Evolutionary conservation across 2,329 filamentous ascomycete genomes (phyloP), one percentile per base, ranked within the genome.

Genomic region (Beauveria varroae): DNA sequence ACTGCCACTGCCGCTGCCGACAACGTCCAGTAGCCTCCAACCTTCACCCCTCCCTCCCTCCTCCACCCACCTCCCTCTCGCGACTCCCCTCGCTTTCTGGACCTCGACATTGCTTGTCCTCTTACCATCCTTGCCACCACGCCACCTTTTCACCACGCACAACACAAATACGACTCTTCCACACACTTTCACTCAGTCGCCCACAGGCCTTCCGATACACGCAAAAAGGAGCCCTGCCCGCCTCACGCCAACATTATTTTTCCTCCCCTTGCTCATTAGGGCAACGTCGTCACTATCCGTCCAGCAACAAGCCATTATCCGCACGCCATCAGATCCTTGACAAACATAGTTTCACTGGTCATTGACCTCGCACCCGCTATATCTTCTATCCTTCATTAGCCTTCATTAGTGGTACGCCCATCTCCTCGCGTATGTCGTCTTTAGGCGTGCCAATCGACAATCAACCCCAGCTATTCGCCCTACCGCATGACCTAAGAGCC

Each of bases 401-500:
- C 4, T n/a, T 52, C 16, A 46, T 43, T 43, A 53, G 49, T 28
- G n/a, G 18, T 40, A 43, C 57, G 20, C 9, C 47, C 37, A 44
- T 9, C 34, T 14, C 16, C 40, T 26, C 57, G 24, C 30, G 56
- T 5, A 59, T 59, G 56, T 41, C 30, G 28, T 40, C 40, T 10
- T 44, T 14, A 20, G 47, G 14, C 26, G 9, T 14, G 4, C 28
- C 57, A 46, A 47, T 20, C 18, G 30, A 20, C 10, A 43, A 37
- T 8, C 18, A 24, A 1, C 7, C 34, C 18, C 20, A 22, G n/a
- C 22, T 20, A 28, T 30, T 18, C 22, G n/a, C 26, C 30, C 58
- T 49, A 52, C 58, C 51, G 51, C 51, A 55, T 61, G 58, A 54
- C 59, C 37, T 52, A 46, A 57, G 44, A 12, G 20, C 8, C 43